Evolutionary conservation across 2,329 filamentous ascomycete genomes (phyloP).

Genomic region (Colletotrichum chlorophyti): DNA sequence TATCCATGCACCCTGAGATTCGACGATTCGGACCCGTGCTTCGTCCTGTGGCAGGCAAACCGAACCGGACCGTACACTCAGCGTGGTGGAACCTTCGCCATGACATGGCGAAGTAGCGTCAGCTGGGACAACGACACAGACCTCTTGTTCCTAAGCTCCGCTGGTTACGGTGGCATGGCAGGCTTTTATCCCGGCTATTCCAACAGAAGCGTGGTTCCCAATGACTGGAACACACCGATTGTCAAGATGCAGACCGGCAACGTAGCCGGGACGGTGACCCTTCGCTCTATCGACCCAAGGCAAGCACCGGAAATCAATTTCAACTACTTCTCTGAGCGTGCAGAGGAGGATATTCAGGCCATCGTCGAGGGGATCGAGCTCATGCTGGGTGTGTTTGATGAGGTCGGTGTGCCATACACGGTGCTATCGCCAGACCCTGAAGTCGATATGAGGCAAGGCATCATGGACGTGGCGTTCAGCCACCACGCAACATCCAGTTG

Average conservation of each 20-base stretch:
- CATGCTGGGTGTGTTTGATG: conserved; percentile 50
- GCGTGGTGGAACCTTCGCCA: conserved; percentile 1
- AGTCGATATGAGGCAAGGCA: conserved; percentile 32
- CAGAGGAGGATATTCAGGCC: conserved; percentile 57
- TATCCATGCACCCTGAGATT: background rate
- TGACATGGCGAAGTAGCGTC: background rate
- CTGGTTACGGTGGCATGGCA: background rate
- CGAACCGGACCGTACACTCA: conserved; percentile 15
- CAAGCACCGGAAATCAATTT: conserved; percentile 69
- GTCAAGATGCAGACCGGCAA: conserved; percentile 72
- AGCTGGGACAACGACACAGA: conserved; percentile 18
- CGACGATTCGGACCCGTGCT: conserved; percentile 25
- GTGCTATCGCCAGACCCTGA: conserved; percentile 25
- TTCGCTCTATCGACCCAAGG: conserved; percentile 67
- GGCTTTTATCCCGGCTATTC: conserved; percentile 24
- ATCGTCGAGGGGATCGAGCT: conserved; percentile 62
- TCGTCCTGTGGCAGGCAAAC: conserved; percentile 18
- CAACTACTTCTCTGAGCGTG: conserved; percentile 62
- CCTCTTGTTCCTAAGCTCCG: conserved; percentile 12
- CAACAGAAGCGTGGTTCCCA: background rate
- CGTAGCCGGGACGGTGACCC: conserved; percentile 64
- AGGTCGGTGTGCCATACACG: conserved; percentile 30
- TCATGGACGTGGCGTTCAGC: conserved; percentile 41
- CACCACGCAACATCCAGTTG: conserved; percentile 43
- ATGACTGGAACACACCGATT: conserved; percentile 40